Evolutionary conservation across 352 stramenopile species (phyloP).

Genomic region (Globisporangium camurandrum): DNA sequence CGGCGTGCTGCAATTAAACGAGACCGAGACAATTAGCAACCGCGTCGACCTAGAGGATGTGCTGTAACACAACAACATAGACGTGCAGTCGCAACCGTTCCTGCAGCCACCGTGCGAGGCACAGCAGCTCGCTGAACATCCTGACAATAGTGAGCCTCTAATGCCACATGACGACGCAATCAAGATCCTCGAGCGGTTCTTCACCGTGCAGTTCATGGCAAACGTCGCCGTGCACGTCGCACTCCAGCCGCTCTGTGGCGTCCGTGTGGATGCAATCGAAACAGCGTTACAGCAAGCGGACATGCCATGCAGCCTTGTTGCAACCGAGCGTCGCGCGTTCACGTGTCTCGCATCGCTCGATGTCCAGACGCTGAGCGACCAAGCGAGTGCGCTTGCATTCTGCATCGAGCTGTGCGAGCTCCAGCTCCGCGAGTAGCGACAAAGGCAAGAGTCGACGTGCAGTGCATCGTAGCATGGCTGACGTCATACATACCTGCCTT

Average conservation of each 20-base stretch:
- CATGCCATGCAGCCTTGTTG: conserved; percentile 2
- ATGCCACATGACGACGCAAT: conserved; percentile 3
- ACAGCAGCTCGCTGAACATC: not conserved
- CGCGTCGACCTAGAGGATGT: too few relatives aligned
- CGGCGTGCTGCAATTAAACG: too few relatives aligned
- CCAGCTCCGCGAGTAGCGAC: conserved; percentile 25
- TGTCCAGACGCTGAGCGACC: conserved; percentile 11
- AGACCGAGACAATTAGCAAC: too few relatives aligned
- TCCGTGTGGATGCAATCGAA: conserved; percentile 5
- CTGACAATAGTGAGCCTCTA: not conserved
- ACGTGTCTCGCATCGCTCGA: conserved; percentile 7
- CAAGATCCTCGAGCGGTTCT: conserved; percentile 17
- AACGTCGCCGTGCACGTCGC: conserved; percentile 9
- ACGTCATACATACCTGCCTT: too few relatives aligned
- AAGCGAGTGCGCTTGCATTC: conserved; percentile 22
- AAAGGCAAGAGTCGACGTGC: conserved; percentile 21
- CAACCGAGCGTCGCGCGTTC: conserved; percentile 12
- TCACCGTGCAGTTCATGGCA: conserved; percentile 19
- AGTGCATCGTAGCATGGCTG: conserved; percentile 18
- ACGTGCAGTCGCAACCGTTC: too few relatives aligned
- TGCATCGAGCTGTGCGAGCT: conserved; percentile 39
- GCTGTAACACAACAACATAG: too few relatives aligned
- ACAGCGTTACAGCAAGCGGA: conserved; percentile 4
- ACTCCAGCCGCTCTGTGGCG: conserved; percentile 6
- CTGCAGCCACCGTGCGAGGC: not conserved